Evolutionary conservation across 1,139 yeast genomes (phyloP).

Genomic region (Scheffersomyces illinoinensis): DNA sequence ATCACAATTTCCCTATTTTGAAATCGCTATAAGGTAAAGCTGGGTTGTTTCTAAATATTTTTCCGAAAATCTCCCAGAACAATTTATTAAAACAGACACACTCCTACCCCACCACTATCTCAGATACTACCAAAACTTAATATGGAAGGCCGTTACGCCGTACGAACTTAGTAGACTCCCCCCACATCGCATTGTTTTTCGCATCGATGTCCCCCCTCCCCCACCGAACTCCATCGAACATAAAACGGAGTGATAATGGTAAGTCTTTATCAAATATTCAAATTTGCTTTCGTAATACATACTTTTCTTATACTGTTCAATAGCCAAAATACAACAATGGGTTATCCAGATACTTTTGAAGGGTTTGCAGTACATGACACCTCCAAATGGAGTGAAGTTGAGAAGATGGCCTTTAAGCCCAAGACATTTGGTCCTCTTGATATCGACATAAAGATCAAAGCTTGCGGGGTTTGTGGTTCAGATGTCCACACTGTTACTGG

Average conservation of each 20-base stretch:
- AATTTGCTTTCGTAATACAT: background rate
- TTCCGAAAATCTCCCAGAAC: background rate
- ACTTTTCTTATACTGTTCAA: background rate
- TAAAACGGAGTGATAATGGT: background rate
- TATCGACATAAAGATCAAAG: constrained; percentile 33
- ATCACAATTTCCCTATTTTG: background rate
- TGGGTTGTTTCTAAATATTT: background rate
- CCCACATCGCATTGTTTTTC: background rate
- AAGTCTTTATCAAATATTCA: background rate
- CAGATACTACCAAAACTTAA: background rate
- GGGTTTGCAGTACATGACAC: constrained; percentile 35
- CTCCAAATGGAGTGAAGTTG: constrained; percentile 34
- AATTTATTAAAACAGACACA: background rate
- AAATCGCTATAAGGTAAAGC: too few species aligned
- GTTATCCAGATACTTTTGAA: constrained; percentile 30
- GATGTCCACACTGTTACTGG: constrained; percentile 44
- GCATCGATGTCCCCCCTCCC: background rate
- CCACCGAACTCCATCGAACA: background rate
- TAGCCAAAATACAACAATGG: constrained; percentile 1
- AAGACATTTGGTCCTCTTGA: constrained; percentile 32
- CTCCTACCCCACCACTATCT: background rate
- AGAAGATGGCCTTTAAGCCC: constrained; percentile 25
- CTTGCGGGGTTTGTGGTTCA: constrained; percentile 44
- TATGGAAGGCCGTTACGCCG: background rate
- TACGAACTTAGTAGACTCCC: background rate